Conservation (phyloP, 1,284 basidiomycete genomes). For the Puccinia horiana region DNA sequence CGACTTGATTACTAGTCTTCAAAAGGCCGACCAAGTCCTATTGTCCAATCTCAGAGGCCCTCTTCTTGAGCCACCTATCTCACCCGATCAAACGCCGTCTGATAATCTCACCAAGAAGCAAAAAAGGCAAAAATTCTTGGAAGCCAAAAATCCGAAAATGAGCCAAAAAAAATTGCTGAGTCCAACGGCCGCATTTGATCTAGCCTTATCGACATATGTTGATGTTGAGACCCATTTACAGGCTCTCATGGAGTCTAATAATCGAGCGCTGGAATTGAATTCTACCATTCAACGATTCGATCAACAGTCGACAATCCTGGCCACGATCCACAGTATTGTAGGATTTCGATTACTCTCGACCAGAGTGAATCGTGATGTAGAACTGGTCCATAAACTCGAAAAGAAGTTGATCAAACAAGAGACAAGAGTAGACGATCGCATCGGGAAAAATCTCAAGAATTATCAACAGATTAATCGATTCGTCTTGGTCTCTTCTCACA, state of each 20-base stretch:
- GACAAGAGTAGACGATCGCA: background rate
- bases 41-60: background rate
- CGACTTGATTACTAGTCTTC: slow-evolving; percentile 19
- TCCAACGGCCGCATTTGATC: slow-evolving; percentile 3
- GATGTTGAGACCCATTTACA: slow-evolving; percentile 17
- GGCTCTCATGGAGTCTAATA: slow-evolving; percentile 18
- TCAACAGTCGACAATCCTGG: slow-evolving; percentile 12
- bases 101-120: background rate
- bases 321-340: slow-evolving; percentile 4
- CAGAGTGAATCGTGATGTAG: slow-evolving; percentile 32
- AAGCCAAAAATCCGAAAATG: slow-evolving; percentile 31
- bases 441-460: background rate
- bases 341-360: slow-evolving; percentile 30
- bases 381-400: slow-evolving; percentile 20
- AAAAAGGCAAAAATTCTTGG: slow-evolving; percentile 20
- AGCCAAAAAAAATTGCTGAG: background rate
- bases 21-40: slow-evolving; percentile 11
- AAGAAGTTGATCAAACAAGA: background rate
- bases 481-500: background rate
- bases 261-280: slow-evolving; percentile 24
- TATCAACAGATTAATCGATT: slow-evolving; percentile 16
- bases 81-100: background rate
- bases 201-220: slow-evolving; percentile 18
- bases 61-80: background rate
- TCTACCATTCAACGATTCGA: slow-evolving; percentile 20